phyloP scores from a whole-genome alignment of 441 rosid species.

The Lagerstroemia fauriei region DNA sequence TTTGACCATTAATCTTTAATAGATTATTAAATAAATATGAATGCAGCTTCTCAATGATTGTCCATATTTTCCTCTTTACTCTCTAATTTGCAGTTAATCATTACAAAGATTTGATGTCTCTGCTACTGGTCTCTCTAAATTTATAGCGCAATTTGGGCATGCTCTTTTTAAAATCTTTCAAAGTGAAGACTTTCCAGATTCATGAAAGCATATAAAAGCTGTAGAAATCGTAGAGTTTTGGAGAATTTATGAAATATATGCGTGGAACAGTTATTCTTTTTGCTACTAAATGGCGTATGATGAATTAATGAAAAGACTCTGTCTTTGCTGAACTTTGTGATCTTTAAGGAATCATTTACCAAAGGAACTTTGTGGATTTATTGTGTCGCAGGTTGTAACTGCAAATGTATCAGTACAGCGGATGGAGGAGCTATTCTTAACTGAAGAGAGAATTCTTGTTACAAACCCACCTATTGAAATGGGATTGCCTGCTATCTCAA shows the following conservation, averaged over 20 bases:
- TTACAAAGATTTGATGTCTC: not conserved
- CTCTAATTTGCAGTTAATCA: not conserved
- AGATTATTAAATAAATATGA: not conserved
- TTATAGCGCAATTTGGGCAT: not conserved
- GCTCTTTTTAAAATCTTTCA: not conserved
- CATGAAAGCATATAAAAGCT: not conserved
- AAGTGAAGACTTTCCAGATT: not conserved
- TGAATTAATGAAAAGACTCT: not conserved
- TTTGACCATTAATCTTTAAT: not conserved
- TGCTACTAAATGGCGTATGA: not conserved
- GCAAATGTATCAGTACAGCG: constrained; percentile 94
- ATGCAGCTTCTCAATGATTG: not conserved
- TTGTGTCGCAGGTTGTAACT: constrained; percentile 65
- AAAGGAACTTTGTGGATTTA: not conserved
- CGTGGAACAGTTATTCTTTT: not conserved
- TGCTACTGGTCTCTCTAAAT: not conserved
- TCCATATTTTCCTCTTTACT: not conserved
- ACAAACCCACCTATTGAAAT: constrained; percentile 90
- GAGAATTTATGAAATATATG: not conserved
- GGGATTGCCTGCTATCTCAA: constrained; percentile 72
- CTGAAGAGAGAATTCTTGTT: constrained; percentile 86
- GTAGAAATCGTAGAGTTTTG: not conserved
- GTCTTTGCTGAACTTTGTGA: not conserved
- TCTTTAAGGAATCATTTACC: not conserved
- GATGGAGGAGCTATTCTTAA: constrained; percentile 82